phyloP scores from a whole-genome alignment of 306 rosid genomes.

The Prunus mume region DNA sequence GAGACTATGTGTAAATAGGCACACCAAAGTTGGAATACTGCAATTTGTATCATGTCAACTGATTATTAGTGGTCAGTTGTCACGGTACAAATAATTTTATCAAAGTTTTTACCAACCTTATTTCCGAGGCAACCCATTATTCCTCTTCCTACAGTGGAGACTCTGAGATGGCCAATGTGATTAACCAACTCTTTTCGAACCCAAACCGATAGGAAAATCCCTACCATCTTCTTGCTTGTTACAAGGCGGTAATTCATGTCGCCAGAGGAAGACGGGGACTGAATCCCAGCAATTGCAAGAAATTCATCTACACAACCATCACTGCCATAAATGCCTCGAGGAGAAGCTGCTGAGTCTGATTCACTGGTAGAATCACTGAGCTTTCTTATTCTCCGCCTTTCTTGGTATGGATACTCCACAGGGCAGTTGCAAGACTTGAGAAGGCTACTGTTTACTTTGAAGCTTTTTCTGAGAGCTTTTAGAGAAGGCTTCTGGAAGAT shows the following conservation, averaged over 20 bases:
- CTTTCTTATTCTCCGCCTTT: conserved; percentile 50
- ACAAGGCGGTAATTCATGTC: conserved; percentile 51
- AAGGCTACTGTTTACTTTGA: conserved; percentile 58
- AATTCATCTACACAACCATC: conserved; percentile 40
- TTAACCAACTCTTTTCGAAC: conserved; percentile 67
- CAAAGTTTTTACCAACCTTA: conserved; percentile 47
- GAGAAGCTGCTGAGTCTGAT: conserved; percentile 19
- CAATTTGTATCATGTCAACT: too few species aligned
- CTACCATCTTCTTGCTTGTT: conserved; percentile 92
- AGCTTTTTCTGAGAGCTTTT: conserved; percentile 53
- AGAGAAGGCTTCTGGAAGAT: conserved; percentile 81
- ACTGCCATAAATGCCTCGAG: not conserved
- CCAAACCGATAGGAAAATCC: conserved; percentile 85
- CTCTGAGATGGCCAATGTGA: conserved; percentile 83
- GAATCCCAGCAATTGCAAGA: conserved; percentile 54
- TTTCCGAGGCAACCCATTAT: conserved; percentile 91
- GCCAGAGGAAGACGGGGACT: conserved; percentile 18
- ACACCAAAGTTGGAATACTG: too few species aligned
- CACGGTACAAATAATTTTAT: not conserved
- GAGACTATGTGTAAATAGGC: too few species aligned
- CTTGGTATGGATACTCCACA: conserved; percentile 43
- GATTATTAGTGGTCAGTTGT: not conserved
- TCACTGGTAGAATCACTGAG: conserved; percentile 37
- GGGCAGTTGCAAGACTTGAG: conserved; percentile 84
- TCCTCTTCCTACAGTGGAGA: conserved; percentile 82